Base-by-base conservation (phyloP, 148 eudicot species). In the Fagopyrum esculentum region DNA sequence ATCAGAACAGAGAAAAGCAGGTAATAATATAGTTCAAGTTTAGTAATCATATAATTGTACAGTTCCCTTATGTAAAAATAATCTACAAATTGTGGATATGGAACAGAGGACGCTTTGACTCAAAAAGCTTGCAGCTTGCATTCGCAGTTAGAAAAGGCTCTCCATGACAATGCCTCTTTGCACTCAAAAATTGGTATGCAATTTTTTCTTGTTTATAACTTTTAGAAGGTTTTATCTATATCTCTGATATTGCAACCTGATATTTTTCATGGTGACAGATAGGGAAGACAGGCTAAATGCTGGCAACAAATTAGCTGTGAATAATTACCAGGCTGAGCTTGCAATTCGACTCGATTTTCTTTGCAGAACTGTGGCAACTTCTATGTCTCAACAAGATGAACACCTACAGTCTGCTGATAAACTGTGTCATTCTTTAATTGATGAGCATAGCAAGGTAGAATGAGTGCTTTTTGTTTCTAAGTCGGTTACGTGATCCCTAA, bases 201-300 rank as follows among this genome's bases (percentile, higher is more conserved):
- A 9, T 80, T 22, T 16, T 1, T 61, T 19, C 45, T 46, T 35
- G n/a, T 22, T 29, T 26, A 1, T 75, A 35, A 45, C 26, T 44
- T 12, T 5, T 44, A 59, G 9, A 16, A 13, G 75, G 16, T 30
- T 40, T 66, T 43, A 7, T 40, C 46, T 43, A 12, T 66, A 46
- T 40, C 17, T 35, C 6, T 43, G n/a, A 40, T 43, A 2, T 66
- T 6, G 26, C 45, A 48, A 72, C 12, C 12, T 6, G 69, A 74
- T 45, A 13, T 11, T 45, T 75, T 60, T 22, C 8, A 29, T 75
- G 17, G 73, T 7, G 43, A 61, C 83, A 95, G 99, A 87, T 57
- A 88, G 94, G 76, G 98, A 91, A 79, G 98, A 91, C 87, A 89
- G 87, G 77, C 71, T 93, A 73, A 89, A 74, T 81, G 86, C 85